These are phyloP conservation scores for Puccinellia tenuiflora DNA, from an alignment of 176 grass and related monocot genomes.

Conservation along the genomic window DNA sequence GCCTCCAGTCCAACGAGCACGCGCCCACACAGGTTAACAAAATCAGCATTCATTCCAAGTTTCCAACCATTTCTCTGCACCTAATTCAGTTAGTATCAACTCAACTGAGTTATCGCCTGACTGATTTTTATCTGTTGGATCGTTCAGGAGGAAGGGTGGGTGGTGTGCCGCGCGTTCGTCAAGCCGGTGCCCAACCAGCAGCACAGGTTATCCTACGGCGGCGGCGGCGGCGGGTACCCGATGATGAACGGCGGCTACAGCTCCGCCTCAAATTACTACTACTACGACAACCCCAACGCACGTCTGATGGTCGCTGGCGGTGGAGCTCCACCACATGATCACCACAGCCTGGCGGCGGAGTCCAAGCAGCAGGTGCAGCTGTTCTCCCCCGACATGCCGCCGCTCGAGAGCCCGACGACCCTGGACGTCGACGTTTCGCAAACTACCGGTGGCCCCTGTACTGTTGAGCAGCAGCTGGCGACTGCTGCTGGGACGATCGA, in stretches of 20 bases:
- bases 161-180: slow-evolving; percentile 86
- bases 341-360: neutral
- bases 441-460: neutral
- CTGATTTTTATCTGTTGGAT: neutral
- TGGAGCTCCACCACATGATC: neutral
- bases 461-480: neutral
- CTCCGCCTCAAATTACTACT: slow-evolving; percentile 7
- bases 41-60: neutral
- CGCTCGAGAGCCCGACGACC: slow-evolving; percentile 28
- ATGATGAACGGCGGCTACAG: slow-evolving; percentile 7
- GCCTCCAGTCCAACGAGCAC: slow-evolving; percentile 74
- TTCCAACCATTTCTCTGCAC: neutral
- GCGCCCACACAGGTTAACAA: slow-evolving; percentile 48
- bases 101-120: neutral
- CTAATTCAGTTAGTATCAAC: neutral
- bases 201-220: slow-evolving; percentile 38
- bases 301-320: neutral
- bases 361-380: slow-evolving; percentile 36
- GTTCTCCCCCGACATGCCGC: slow-evolving; percentile 38
- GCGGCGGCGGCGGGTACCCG: slow-evolving; percentile 35
- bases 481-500: slow-evolving; percentile 20
- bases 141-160: slow-evolving; percentile 91
- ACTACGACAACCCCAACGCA: slow-evolving; percentile 15
- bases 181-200: slow-evolving; percentile 61
- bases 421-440: neutral